A percentile compares a stretch with the other conserved stretches of the same genome.
These are phyloP conservation scores for Magnusiomyces fungicola DNA, from an alignment of 1,139 yeast genomes.

Conservation along the genomic window DNA sequence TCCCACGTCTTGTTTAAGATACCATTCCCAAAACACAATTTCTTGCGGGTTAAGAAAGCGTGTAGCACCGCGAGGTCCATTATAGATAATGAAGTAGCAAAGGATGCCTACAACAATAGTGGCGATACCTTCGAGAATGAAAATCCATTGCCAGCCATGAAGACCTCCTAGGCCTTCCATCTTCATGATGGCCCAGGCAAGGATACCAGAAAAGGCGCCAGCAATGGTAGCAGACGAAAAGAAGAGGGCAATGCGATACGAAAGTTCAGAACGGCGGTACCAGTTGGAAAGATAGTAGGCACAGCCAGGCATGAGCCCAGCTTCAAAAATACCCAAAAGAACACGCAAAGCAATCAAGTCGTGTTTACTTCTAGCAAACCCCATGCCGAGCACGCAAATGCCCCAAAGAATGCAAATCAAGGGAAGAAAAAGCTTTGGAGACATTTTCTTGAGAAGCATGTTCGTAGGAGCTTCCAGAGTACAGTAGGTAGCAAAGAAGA, in stretches of 20 bases:
- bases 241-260: slow-evolving; percentile 51
- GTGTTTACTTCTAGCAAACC: slow-evolving; percentile 37
- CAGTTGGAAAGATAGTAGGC: slow-evolving; percentile 30
- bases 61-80: slow-evolving; percentile 5
- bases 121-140: slow-evolving; percentile 32
- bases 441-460: slow-evolving; percentile 37
- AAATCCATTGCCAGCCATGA: slow-evolving; percentile 36
- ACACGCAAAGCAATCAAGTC: slow-evolving; percentile 25
- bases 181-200: slow-evolving; percentile 34
- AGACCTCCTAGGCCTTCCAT: slow-evolving; percentile 30
- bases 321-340: slow-evolving; percentile 30
- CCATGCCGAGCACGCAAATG: slow-evolving; percentile 50
- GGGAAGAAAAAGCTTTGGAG: slow-evolving; percentile 40
- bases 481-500: slow-evolving; percentile 56
- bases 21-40: slow-evolving; percentile 12
- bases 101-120: slow-evolving; percentile 41
- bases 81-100: slow-evolving; percentile 10
- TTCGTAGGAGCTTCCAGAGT: slow-evolving; percentile 54
- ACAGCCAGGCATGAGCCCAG: slow-evolving; percentile 29
- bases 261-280: slow-evolving; percentile 29
- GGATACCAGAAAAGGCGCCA: slow-evolving; percentile 32
- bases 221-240: slow-evolving; percentile 39
- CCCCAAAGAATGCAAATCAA: slow-evolving; percentile 55
- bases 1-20: slow-evolving; percentile 13
- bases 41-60: slow-evolving; percentile 9